Evolutionary conservation across 2,329 filamentous ascomycete genomes (phyloP).

Genomic region (Parafenestella ontariensis): DNA sequence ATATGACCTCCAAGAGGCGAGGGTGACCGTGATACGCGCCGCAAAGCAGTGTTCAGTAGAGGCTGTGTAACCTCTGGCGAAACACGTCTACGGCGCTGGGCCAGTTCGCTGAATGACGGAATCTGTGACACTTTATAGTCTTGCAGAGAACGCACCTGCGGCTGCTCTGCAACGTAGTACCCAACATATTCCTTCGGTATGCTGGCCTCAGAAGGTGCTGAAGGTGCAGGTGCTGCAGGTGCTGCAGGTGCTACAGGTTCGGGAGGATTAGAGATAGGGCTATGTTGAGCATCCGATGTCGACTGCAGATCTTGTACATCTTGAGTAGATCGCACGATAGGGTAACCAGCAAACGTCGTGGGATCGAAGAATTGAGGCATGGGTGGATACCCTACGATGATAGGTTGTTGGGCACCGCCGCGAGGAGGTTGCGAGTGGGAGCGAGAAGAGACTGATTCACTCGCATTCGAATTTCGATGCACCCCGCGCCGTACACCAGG

Average conservation of each 20-base stretch:
- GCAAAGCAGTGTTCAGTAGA: slow-evolving; percentile 46
- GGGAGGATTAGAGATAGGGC: slow-evolving; percentile 24
- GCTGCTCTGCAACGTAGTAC: slow-evolving; percentile 57
- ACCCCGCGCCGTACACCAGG: slow-evolving; percentile 52
- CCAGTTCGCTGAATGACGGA: slow-evolving; percentile 50
- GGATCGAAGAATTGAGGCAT: slow-evolving; percentile 45
- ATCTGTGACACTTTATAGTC: slow-evolving; percentile 46
- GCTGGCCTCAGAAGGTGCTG: slow-evolving; percentile 35
- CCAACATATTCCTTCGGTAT: slow-evolving; percentile 60
- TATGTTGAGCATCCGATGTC: slow-evolving; percentile 28
- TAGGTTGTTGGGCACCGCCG: slow-evolving; percentile 49
- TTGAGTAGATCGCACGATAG: slow-evolving; percentile 43
- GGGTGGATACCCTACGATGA: slow-evolving; percentile 50
- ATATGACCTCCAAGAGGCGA: slow-evolving; percentile 55
- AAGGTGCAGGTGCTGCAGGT: slow-evolving; percentile 23
- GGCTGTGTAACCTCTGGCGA: slow-evolving; percentile 53
- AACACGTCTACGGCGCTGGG: slow-evolving; percentile 50
- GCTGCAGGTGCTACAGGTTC: too few species aligned
- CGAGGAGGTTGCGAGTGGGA: slow-evolving; percentile 60
- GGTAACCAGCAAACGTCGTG: slow-evolving; percentile 38
- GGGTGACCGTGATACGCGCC: slow-evolving; percentile 53
- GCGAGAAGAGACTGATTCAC: slow-evolving; percentile 52
- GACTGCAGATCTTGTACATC: slow-evolving; percentile 31
- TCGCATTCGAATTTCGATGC: slow-evolving; percentile 54
- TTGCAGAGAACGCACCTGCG: slow-evolving; percentile 48